Conservation (phyloP, 768 basidiomycete species). For the Melanogaster broomeanus region DNA sequence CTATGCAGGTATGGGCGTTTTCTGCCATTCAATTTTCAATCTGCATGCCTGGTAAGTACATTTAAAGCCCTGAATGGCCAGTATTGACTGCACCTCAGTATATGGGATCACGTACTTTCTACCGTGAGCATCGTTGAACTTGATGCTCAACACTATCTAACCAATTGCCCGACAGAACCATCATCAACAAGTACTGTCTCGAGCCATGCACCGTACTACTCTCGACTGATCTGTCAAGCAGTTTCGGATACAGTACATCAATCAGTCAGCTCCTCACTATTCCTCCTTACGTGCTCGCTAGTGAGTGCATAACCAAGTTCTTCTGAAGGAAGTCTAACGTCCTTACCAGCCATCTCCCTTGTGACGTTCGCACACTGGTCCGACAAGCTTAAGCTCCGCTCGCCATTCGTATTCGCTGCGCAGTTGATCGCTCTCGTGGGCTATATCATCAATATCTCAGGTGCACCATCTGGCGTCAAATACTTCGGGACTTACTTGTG, state of each 20-base stretch:
- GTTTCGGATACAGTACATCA: constrained; percentile 56
- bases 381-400: constrained; percentile 54
- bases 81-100: constrained; percentile 34
- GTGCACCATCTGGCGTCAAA: constrained; percentile 52
- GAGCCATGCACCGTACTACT: not conserved
- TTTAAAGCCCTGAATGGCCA: not conserved
- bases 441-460: constrained; percentile 60
- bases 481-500: constrained; percentile 71
- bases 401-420: constrained; percentile 56
- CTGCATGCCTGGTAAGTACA: constrained; percentile 52
- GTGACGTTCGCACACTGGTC: constrained; percentile 55
- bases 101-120: constrained; percentile 67
- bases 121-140: constrained; percentile 44
- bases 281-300: too few relatives aligned
- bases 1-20: constrained; percentile 48
- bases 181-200: constrained; percentile 48
- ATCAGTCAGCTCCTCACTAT: too few relatives aligned
- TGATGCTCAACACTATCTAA: not conserved
- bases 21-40: constrained; percentile 61
- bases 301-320: constrained; percentile 34
- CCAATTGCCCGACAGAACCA: constrained; percentile 40
- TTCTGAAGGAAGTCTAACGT: not conserved
- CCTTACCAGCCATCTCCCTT: constrained; percentile 44
- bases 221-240: constrained; percentile 16
- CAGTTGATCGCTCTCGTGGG: constrained; percentile 53